Base-by-base conservation (phyloP, 306 rosid genomes). In the Quercus cerris region DNA sequence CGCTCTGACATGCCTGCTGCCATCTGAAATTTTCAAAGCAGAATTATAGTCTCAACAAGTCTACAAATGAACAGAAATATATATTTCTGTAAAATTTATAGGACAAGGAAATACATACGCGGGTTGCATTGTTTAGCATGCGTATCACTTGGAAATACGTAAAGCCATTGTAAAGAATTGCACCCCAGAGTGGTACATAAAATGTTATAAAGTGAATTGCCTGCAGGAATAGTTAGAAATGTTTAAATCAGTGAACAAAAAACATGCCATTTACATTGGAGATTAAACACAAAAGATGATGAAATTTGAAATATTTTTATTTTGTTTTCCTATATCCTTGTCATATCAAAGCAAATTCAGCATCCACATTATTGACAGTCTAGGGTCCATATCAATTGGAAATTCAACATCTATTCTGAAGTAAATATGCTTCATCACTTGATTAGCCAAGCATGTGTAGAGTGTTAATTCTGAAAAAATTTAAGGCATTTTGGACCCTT, bases 151-250 rank as follows among this genome's bases (percentile, higher is more conserved):
- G 99, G 73, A 88, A 84, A 86, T 95, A 95, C 1, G 94, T 93
- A 79, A 91, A 84, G 27, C 99, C 99, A 78, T 96, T 93, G 88
- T 93, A 96, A 81, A 96, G 91, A 87, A 96, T 96, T 71, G 99
- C 99, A 80, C 97, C 94, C 99, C 99, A 96, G 52, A 96, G 97
- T 74, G 98, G 99, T 81, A 91, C 15, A 84, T 96, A 96, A 89
- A 96, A 96, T 20, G 99, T 93, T 66, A 96, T 54, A 80, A 96
- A 90, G 89, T 96, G 98, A 88, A 91, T 82, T 14, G 89, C 98
- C 99, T 96, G 98, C 82, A 90, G 61, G 56, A 58, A 77, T 44
- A 73, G 41, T 49, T 54, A 72, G 56, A 28, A 70, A 68, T 59
- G 52, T 67, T 63, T 54, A 77, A 38, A 76, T 9, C 18, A 63